phyloP scores from a whole-genome alignment of 2,329 filamentous ascomycete species.

The Cadophora luteo-olivacea region DNA sequence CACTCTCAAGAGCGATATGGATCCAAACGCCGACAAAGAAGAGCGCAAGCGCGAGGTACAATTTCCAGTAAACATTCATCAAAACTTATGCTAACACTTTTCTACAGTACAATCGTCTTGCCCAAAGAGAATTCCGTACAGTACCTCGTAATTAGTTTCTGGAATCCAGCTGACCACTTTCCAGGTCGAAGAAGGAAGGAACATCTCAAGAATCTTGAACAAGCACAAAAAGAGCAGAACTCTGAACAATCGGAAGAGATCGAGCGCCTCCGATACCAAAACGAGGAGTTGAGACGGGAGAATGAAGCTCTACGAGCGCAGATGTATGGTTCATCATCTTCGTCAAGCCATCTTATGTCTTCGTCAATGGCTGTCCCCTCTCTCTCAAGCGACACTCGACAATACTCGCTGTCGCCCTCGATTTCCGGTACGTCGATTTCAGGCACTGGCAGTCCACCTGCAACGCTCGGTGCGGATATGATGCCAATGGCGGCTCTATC shows the following conservation, averaged over 20 bases:
- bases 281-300: conserved; percentile 48
- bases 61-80: conserved; percentile 14
- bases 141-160: conserved; percentile 9
- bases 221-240: conserved; percentile 49
- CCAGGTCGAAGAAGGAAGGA: conserved; percentile 52
- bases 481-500: conserved; percentile 44
- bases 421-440: conserved; percentile 44
- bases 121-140: conserved; percentile 53
- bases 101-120: conserved; percentile 49
- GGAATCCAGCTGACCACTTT: conserved; percentile 28
- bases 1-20: conserved; percentile 39
- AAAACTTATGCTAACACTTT: conserved; percentile 16
- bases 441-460: conserved; percentile 42
- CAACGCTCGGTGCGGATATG: conserved; percentile 42
- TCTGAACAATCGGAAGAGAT: conserved; percentile 50
- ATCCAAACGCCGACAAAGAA: conserved; percentile 44
- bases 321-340: conserved; percentile 45
- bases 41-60: conserved; percentile 46
- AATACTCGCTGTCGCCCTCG: conserved; percentile 45
- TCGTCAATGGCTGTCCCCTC: conserved; percentile 35
- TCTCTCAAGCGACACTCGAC: conserved; percentile 37
- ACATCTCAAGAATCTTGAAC: conserved; percentile 51
- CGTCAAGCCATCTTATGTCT: conserved; percentile 38
- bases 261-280: conserved; percentile 49
- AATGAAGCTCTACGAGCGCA: conserved; percentile 48